Conservation (phyloP, 2,329 filamentous ascomycete genomes). For the Trichoderma breve region DNA sequence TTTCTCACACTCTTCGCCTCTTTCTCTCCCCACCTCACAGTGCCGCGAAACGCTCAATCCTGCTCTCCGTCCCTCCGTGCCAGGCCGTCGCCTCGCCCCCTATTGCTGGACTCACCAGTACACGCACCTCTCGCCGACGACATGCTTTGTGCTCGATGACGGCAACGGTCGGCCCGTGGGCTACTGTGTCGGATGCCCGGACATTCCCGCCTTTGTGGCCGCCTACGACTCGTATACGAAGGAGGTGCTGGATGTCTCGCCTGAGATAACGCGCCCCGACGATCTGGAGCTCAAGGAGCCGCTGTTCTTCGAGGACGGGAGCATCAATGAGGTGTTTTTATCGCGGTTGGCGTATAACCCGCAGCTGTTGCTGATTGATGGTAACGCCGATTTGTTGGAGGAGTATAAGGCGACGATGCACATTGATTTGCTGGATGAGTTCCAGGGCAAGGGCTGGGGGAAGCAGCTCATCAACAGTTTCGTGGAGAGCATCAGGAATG, state of each 20-base stretch:
- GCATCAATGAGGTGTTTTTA: constrained; percentile 33
- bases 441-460: constrained; percentile 46
- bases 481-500: constrained; percentile 37
- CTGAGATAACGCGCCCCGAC: constrained; percentile 26
- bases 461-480: constrained; percentile 41
- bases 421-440: constrained; percentile 45
- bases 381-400: constrained; percentile 35
- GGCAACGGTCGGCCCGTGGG: constrained; percentile 44
- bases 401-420: constrained; percentile 47
- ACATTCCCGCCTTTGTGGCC: constrained; percentile 40
- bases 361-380: constrained; percentile 39
- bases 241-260: constrained; percentile 34
- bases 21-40: constrained; percentile 28
- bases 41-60: constrained; percentile 49
- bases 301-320: constrained; percentile 30
- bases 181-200: constrained; percentile 49
- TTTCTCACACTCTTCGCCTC: neutral
- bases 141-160: constrained; percentile 50
- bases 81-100: constrained; percentile 39
- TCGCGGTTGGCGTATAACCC: constrained; percentile 44
- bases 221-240: constrained; percentile 40
- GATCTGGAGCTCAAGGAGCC: constrained; percentile 32
- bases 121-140: constrained; percentile 44
- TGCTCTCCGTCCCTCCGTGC: constrained; percentile 37
- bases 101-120: constrained; percentile 54